These are phyloP conservation scores for Thinopyrum elongatum DNA, from an alignment of 176 grass and related monocot species.

Conservation along the genomic window DNA sequence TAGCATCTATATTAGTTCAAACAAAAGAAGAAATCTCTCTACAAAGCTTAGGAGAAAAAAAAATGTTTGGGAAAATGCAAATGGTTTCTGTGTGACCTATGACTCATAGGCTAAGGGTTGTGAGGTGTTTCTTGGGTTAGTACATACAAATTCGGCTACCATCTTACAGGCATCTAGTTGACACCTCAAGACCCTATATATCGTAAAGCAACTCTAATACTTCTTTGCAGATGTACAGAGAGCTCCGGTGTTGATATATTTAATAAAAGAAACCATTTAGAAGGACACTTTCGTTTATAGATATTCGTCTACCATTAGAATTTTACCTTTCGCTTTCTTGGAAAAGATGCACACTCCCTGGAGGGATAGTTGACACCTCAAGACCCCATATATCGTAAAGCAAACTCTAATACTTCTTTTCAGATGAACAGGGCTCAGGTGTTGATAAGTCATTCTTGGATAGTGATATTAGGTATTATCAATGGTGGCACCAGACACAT, in stretches of 20 bases:
- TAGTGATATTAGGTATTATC: constrained; percentile 24
- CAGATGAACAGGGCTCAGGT: not conserved
- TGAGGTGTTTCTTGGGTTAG: constrained; percentile 12
- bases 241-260: constrained; percentile 1
- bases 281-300: not conserved
- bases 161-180: not conserved
- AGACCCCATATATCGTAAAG: not conserved
- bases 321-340: constrained; percentile 22
- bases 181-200: constrained; percentile 10
- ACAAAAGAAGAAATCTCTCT: not conserved
- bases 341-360: not conserved
- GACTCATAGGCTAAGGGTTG: not conserved
- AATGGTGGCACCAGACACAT: not conserved
- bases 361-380: not conserved
- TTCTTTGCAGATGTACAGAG: constrained; percentile 5
- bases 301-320: not conserved
- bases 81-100: not conserved
- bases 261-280: not conserved
- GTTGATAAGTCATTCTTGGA: constrained; percentile 27
- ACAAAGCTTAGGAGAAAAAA: not conserved
- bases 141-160: not conserved
- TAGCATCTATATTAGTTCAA: not conserved
- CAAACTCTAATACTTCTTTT: not conserved
- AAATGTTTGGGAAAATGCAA: not conserved
- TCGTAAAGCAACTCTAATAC: not conserved